Percentiles rank a stretch among this genome's conserved stretches.
phyloP scores from a whole-genome alignment of 106 monocot species.

The Hemerocallis citrina region DNA sequence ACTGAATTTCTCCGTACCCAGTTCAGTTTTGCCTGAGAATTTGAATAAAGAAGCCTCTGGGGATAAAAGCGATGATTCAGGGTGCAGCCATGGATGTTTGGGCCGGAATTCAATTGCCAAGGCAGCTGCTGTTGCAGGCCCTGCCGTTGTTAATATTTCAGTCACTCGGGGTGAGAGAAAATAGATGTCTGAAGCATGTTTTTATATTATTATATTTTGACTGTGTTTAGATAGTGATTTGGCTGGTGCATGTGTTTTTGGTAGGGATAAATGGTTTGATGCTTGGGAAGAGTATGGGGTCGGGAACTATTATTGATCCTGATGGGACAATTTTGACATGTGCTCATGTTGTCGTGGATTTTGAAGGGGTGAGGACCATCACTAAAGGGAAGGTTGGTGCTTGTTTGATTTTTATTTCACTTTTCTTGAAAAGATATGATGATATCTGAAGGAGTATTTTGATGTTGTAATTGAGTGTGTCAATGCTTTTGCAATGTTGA shows the following conservation, averaged over 20 bases:
- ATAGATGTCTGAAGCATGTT: not conserved
- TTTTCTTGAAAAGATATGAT: not conserved
- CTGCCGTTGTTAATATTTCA: slow-evolving; percentile 82
- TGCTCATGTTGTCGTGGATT: slow-evolving; percentile 76
- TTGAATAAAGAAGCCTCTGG: slow-evolving; percentile 11
- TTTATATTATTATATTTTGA: not conserved
- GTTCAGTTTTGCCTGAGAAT: slow-evolving; percentile 1
- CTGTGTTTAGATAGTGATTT: not conserved
- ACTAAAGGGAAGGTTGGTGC: slow-evolving; percentile 48
- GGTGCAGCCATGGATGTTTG: slow-evolving; percentile 41
- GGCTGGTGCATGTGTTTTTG: not conserved
- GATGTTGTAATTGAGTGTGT: too few relatives aligned
- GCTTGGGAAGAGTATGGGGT: slow-evolving; percentile 71
- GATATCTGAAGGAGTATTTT: not conserved
- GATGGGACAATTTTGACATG: slow-evolving; percentile 94
- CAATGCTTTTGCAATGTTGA: too few relatives aligned
- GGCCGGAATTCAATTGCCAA: slow-evolving; percentile 55
- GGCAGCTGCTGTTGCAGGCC: slow-evolving; percentile 61
- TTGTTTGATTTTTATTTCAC: not conserved
- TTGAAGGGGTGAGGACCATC: slow-evolving; percentile 28
- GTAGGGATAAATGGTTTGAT: slow-evolving; percentile 45
- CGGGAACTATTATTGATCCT: slow-evolving; percentile 87
- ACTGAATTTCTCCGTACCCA: not conserved
- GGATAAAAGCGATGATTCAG: slow-evolving; percentile 13
- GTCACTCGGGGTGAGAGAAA: slow-evolving; percentile 29